Conservation (phyloP, 495 filamentous ascomycete species). For the Jackrogersella minutella region DNA sequence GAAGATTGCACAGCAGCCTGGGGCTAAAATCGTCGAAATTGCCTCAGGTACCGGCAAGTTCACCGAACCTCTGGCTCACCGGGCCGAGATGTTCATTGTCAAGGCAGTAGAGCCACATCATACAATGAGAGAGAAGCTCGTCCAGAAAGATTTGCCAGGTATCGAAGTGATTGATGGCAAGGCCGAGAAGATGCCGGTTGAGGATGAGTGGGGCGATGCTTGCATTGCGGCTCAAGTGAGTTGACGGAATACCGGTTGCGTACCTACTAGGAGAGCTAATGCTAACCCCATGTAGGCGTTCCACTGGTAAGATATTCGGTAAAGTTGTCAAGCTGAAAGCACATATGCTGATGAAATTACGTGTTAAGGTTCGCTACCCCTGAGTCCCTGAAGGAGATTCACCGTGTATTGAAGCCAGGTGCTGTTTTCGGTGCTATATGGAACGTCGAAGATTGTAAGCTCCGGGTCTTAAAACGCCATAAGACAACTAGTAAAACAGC, state of each 20-base stretch:
- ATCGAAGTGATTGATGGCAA: slow-evolving; percentile 62
- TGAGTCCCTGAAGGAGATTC: slow-evolving; percentile 64
- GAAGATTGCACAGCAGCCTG: slow-evolving; percentile 49
- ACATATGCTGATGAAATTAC: not conserved
- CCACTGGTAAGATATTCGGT: slow-evolving; percentile 58
- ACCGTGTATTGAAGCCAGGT: slow-evolving; percentile 61
- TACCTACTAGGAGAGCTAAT: slow-evolving; percentile 6
- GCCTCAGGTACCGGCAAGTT: slow-evolving; percentile 74
- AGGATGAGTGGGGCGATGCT: slow-evolving; percentile 65
- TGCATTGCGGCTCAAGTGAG: slow-evolving; percentile 71
- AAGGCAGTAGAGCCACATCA: slow-evolving; percentile 69
- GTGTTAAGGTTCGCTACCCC: slow-evolving; percentile 65
- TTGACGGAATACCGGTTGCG: slow-evolving; percentile 11
- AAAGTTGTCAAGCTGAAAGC: not conserved
- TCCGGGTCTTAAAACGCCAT: not conserved
- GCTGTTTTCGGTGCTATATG: slow-evolving; percentile 68
- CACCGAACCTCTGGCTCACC: slow-evolving; percentile 62
- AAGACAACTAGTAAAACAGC: not conserved
- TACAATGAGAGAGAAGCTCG: slow-evolving; percentile 65
- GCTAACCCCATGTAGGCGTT: slow-evolving; percentile 54
- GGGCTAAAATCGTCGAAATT: slow-evolving; percentile 65
- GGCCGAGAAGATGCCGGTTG: slow-evolving; percentile 61
- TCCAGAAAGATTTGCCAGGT: slow-evolving; percentile 57
- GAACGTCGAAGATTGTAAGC: slow-evolving; percentile 71
- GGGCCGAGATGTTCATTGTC: slow-evolving; percentile 62